Evolutionary conservation across 1,139 yeast genomes (phyloP).

Genomic region (Diutina siamensis): DNA sequence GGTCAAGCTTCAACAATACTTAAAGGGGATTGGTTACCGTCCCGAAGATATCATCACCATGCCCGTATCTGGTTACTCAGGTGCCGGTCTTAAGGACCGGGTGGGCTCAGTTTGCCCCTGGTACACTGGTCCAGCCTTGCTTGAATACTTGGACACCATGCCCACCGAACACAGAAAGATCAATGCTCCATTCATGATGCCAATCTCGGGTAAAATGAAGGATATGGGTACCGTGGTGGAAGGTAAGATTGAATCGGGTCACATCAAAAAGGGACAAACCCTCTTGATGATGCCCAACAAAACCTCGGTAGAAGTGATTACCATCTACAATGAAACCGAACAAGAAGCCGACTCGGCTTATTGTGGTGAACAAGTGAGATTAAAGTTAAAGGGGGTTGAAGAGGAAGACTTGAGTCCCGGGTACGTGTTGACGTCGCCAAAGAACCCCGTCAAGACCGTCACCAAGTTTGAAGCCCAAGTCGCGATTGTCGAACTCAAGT

Average conservation of each 20-base stretch:
- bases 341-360: constrained; percentile 82
- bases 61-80: constrained; percentile 98
- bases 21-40: constrained; percentile 83
- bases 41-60: constrained; percentile 78
- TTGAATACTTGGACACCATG: constrained; percentile 81
- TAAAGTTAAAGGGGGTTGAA: constrained; percentile 88
- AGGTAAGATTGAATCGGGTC: constrained; percentile 92
- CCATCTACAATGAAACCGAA: constrained; percentile 90
- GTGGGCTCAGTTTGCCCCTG: constrained; percentile 73
- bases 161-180: constrained; percentile 74
- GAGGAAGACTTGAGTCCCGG: constrained; percentile 94
- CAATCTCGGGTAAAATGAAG: constrained; percentile 87
- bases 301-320: constrained; percentile 66
- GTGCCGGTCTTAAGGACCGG: constrained; percentile 90
- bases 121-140: constrained; percentile 86
- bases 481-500: constrained; percentile 91
- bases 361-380: constrained; percentile 95
- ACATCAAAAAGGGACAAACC: constrained; percentile 65
- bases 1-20: constrained; percentile 59
- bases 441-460: constrained; percentile 84
- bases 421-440: constrained; percentile 76
- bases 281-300: constrained; percentile 90
- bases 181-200: constrained; percentile 95
- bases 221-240: constrained; percentile 96
- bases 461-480: constrained; percentile 90